Evolutionary conservation across 371 early-diverging fungal species (phyloP), one percentile per base, ranked within the genome.

Genomic region (Mortierella polycephala): DNA sequence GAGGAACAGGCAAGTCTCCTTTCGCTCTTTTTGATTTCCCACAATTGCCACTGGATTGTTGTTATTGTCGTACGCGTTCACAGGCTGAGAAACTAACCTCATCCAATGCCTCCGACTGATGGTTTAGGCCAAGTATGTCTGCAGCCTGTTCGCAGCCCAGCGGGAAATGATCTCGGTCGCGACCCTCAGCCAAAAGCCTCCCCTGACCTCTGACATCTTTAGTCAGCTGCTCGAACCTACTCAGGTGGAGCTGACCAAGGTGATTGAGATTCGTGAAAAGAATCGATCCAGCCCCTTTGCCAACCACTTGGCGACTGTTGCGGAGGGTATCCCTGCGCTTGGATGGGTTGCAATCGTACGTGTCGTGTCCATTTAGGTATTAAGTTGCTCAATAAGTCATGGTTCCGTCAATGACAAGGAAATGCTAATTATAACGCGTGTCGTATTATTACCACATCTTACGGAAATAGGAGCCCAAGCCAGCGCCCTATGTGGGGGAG

Each of bases 311-410:
- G 89, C 92, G 40, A 83, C 91, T 11, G 92, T 98, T 9, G 91
- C 93, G 44, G 97, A 97, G 71, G 96, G 97, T 77, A 89, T 94
- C 52, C 88, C 93, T 41, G 96, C 95, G 40, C 86, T 98, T 50
- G 95, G 95, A 30, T 98, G 99, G 99, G 94, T 97, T 30, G 90
- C 92, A 7, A 88, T 94, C 53, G 94, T 93, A 87, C 75, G 91
- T 75, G 47, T 62, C 44, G n/a, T 57, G n/a, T 51, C 50, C 50
- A 2, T 41, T 7, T 40, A 8, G 12, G 11, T 30, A 13, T 54
- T 1, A 54, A 40, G n/a, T 16, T 5, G 45, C 54, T 62, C 1
- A 23, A 6, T 14, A 11, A 50, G 5, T 20, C 45, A 41, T 60
- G 44, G 11, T 45, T 60, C 51, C 18, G 37, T 61, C n/a, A n/a